Base-by-base conservation (phyloP, 1,139 yeast genomes). In the Lodderomyces jiufengensis region DNA sequence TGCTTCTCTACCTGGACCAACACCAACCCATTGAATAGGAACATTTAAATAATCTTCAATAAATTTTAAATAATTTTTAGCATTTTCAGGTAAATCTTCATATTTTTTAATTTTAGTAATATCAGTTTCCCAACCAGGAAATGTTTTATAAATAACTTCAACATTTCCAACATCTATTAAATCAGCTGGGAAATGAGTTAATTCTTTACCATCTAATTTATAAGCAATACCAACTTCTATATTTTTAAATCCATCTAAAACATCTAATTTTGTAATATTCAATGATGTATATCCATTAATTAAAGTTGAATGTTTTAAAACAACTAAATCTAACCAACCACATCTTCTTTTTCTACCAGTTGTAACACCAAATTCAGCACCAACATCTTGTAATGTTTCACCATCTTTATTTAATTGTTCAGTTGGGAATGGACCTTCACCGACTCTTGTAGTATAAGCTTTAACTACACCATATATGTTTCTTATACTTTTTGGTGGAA, bases 291-390 rank as follows among this genome's bases (percentile, higher is more conserved):
- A 92, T 38, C 98, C 98, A 57, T 92, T 92, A 63, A 92, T 87
- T 57, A 80, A 63, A 42, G 86, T 79, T 31, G 97, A 88, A 67
- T 92, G 92, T 62, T 84, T 85, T 63, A 92, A 72, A 27, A 94
- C 96, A 24, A 92, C 98, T 52, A 94, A 73, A 64, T 92, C 99
- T 55, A 92, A 79, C 99, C 99, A 92, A 38, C 99, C 99, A 63
- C 98, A 94, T 69, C 99, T 83, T 73, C 99, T 85, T 77, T 90
- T 90, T 72, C 99, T 84, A 48, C 99, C 98, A 29, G 99, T 92
- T 49, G 99, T 92, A 48, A 92, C 99, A 63, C 99, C 99, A 56
- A 61, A 87, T 66, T 92, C 97, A 40, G 92, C 95, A 52, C 99
- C 99, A 46, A 90, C 85, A 34, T 72, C 66, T 64, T 94, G 98